Evolutionary conservation across 768 basidiomycete species (phyloP).

Genomic region (Lactarius quietus): DNA sequence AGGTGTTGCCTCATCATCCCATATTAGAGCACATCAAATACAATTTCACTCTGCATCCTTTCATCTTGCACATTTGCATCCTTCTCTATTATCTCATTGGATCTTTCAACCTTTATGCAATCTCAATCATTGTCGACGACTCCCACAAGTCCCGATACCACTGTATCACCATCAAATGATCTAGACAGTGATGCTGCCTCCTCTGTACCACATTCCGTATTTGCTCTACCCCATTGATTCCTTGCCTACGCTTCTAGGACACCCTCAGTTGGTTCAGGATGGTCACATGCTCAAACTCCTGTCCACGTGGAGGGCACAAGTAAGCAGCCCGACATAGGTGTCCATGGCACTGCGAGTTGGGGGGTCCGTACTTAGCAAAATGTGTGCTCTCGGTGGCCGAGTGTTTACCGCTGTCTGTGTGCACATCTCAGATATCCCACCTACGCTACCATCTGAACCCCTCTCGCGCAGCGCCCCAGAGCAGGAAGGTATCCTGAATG

Average conservation of each 20-base stretch:
- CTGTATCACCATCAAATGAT: slow-evolving; percentile 39
- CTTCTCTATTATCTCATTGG: slow-evolving; percentile 47
- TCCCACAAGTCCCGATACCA: slow-evolving; percentile 34
- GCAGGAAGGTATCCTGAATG: slow-evolving; percentile 1
- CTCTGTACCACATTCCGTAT: slow-evolving; percentile 47
- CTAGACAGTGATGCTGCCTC: slow-evolving; percentile 6
- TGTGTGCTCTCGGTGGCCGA: slow-evolving; percentile 60
- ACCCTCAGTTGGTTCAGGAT: slow-evolving; percentile 26
- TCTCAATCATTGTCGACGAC: slow-evolving; percentile 26
- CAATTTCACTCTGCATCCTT: slow-evolving; percentile 52
- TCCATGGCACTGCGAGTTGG: slow-evolving; percentile 56
- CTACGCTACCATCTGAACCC: slow-evolving; percentile 12
- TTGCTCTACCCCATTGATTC: slow-evolving; percentile 57
- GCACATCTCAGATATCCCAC: slow-evolving; percentile 17
- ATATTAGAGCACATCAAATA: slow-evolving; percentile 53
- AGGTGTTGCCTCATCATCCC: slow-evolving; percentile 8
- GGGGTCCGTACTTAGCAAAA: slow-evolving; percentile 57
- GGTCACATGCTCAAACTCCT: slow-evolving; percentile 22
- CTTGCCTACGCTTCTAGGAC: slow-evolving; percentile 53
- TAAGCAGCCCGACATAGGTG: slow-evolving; percentile 48
- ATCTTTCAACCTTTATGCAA: slow-evolving; percentile 45
- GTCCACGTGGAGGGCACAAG: slow-evolving; percentile 22
- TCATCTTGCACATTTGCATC: slow-evolving; percentile 51
- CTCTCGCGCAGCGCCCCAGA: slow-evolving; percentile 39
- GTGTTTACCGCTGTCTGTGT: slow-evolving; percentile 47